Percentiles rank a stretch among this genome's conserved stretches.
Conservation (phyloP, 768 basidiomycete genomes). For the Pleurotus eryngii region DNA sequence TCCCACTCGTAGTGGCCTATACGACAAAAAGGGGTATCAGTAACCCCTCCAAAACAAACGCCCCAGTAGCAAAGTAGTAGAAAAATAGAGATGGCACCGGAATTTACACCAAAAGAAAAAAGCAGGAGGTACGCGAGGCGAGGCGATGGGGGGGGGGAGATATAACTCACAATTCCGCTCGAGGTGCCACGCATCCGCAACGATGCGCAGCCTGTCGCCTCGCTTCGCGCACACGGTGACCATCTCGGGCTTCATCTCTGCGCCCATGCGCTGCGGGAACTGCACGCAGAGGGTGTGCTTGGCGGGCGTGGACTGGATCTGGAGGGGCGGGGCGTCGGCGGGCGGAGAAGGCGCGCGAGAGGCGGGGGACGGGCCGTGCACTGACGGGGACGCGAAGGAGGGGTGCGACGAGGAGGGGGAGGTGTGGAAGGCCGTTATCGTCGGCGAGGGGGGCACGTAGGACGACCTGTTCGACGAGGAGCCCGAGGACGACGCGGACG, state of each 20-base stretch:
- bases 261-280: constrained; percentile 39
- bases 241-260: constrained; percentile 48
- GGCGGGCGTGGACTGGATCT: constrained; percentile 34
- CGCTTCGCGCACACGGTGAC: constrained; percentile 60
- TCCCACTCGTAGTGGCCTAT: constrained; percentile 64
- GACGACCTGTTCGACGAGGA: too few species aligned
- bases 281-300: constrained; percentile 45
- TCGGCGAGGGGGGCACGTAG: background rate
- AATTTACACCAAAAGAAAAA: too few species aligned
- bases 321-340: constrained; percentile 39
- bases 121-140: too few species aligned
- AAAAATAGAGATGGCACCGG: too few species aligned
- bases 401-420: background rate
- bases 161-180: constrained; percentile 52
- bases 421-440: background rate
- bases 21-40: too few species aligned
- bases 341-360: constrained; percentile 40
- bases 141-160: too few species aligned
- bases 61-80: too few species aligned
- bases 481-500: too few species aligned
- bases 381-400: constrained; percentile 15
- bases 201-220: constrained; percentile 52
- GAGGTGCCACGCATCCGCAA: constrained; percentile 63
- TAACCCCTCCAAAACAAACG: too few species aligned
- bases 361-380: constrained; percentile 23